Evolutionary conservation across 2,329 filamentous ascomycete species (phyloP), one percentile per base, ranked within the genome.

Genomic region (Elsinoe australis): DNA sequence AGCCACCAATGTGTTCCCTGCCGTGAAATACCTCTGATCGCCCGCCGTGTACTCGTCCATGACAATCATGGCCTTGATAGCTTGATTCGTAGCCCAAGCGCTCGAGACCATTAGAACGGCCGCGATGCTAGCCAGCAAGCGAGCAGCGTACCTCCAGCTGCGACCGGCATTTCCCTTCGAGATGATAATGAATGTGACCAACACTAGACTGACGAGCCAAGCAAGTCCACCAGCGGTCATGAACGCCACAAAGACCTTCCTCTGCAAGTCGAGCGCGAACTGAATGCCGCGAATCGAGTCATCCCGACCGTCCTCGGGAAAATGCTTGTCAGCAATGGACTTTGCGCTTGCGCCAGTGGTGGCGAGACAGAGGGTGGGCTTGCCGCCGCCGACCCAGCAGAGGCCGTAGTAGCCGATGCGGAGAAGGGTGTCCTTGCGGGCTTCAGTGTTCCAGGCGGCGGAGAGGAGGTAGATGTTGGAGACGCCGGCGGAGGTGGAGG

Each of bases 161-260:
- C 45, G 26, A 15, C 49, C 41, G 22, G 45, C 52, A 19, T 38
- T 47, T 5, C 34, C 35, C 14, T 48, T 50, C 9, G 33, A 32
- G 22, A 53, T 29, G 15, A 53, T 47, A 32, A 53, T 38, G n/a
- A 51, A 34, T 12, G 47, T 35, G 21, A 48, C 38, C n/a, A 53
- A 21, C 4, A 49, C 38, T 22, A 53, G 36, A 9, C 22, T 34
- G 10, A 51, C 28, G 6, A 53, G 38, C 52, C 52, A 53, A 17
- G 41, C 31, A 8, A 53, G n/a, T 24, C 52, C 52, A n/a, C 49
- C 52, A 8, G 52, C 52, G 10, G 52, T 53, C 19, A 53, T 49
- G 42, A 51, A 53, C 9, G 52, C 52, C 19, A 50, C 47, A 21
- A 53, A 51, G 4, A 53, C 52, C 9, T 49, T 46, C 32, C 39